Evolutionary conservation across 2,329 filamentous ascomycete species (phyloP).

Genomic region (Fusarium armeniacum): DNA sequence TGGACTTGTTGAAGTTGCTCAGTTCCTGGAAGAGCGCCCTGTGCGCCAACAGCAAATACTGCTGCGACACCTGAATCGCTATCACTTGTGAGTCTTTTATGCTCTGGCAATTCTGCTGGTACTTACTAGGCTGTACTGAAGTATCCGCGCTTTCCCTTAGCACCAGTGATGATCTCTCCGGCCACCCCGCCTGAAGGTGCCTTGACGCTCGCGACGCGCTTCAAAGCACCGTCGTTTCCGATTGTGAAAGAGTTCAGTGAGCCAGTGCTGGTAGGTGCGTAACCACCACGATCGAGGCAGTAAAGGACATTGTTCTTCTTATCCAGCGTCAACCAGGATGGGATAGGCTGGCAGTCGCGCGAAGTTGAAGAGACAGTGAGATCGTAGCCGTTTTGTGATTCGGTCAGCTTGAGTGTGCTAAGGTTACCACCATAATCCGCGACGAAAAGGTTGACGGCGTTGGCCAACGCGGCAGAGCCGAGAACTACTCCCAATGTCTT

Average conservation of each 20-base stretch:
- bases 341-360: constrained; percentile 34
- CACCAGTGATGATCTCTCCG: constrained; percentile 37
- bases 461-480: constrained; percentile 18
- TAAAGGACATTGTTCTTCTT: constrained; percentile 37
- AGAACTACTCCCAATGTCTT: constrained; percentile 17
- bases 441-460: constrained; percentile 42
- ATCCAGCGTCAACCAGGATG: constrained; percentile 43
- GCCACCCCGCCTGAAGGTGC: constrained; percentile 38
- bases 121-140: constrained; percentile 46
- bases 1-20: constrained; percentile 38
- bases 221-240: constrained; percentile 20
- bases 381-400: background rate
- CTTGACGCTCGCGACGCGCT: constrained; percentile 26
- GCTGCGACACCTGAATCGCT: constrained; percentile 38
- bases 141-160: constrained; percentile 34
- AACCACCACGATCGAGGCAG: constrained; percentile 40
- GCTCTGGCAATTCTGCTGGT: rapidly evolving
- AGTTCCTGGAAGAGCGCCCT: constrained; percentile 36
- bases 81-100: background rate
- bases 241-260: constrained; percentile 46
- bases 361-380: constrained; percentile 30
- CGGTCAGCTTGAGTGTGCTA: constrained; percentile 36
- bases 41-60: constrained; percentile 30
- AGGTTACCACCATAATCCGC: constrained; percentile 44
- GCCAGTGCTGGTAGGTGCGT: constrained; percentile 33